Base-by-base conservation (phyloP, 495 filamentous ascomycete genomes). In the Penicillium robsamsonii region DNA sequence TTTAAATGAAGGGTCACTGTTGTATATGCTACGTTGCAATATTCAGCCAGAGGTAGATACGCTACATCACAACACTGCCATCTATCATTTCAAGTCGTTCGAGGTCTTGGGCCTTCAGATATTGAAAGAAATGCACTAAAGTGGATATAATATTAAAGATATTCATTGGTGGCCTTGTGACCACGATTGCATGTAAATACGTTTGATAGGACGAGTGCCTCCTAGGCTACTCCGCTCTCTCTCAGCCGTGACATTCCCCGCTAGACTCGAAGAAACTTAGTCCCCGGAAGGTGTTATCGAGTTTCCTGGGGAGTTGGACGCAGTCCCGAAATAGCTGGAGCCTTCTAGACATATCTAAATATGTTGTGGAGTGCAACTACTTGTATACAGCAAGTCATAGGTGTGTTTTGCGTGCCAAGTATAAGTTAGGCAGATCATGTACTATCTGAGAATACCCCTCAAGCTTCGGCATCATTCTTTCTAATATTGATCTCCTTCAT, bases 171-270 rank as follows among this genome's bases (percentile, higher is more conserved):
- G 22, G 42, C 22, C 24, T 46, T 27, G 22, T 9, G 42, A 45
- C 22, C 11, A 46, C 9, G 4, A 10, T 20, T 30, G 25, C n/a
- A 17, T 30, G n/a, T 31, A 20, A 33, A 47, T n/a, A 31, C 29
- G 17, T 31, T 47, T 47, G 45, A 47, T 47, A 47, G 45, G 45
- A 46, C 10, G 45, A 46, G 8, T 46, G 45, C 7, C n/a, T 18
- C 29, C 27, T 47, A 31, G 45, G 10, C 12, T 31, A 8, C 45
- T 47, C 45, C 45, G 45, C 45, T 47, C 45, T 47, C 27, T 46
- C 5, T 13, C 12, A 27, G 22, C 25, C 45, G 45, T 46, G 45
- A 13, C 17, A 46, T 17, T 25, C 15, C 25, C 45, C 45, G 24
- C 45, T 46, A 46, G 45, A 13, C 45, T 46, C 45, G 45, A 46